Percentiles rank a stretch among this genome's conserved stretches.
phyloP scores from a whole-genome alignment of 139 green algal species.

The Asterochloris sp. region DNA sequence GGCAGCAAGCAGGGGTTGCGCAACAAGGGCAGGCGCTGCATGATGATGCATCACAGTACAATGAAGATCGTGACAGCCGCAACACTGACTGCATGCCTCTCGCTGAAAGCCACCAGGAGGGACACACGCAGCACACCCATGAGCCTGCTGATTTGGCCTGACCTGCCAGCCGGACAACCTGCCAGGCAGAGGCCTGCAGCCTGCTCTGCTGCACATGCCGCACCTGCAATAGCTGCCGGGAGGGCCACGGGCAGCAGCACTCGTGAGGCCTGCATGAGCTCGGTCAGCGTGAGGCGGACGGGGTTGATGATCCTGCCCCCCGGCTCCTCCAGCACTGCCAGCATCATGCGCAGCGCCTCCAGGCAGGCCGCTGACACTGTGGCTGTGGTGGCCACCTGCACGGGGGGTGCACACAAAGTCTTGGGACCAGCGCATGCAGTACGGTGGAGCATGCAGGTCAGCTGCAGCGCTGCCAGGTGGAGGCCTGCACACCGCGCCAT shows the following conservation, averaged over 20 bases:
- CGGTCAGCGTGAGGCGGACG: constrained; percentile 25
- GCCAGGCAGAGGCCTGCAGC: not conserved
- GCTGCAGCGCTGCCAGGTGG: too few species aligned
- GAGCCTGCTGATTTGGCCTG: not conserved
- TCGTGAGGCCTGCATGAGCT: constrained; percentile 20
- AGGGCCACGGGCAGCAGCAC: constrained; percentile 20
- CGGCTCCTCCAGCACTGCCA: constrained; percentile 69
- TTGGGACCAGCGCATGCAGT: too few species aligned
- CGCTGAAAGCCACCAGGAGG: not conserved
- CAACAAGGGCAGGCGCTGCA: too few species aligned
- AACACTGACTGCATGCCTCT: not conserved
- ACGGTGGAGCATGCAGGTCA: too few species aligned
- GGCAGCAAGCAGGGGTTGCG: too few species aligned
- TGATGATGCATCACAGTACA: not conserved
- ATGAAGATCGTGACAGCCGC: not conserved
- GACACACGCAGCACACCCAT: not conserved
- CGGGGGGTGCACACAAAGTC: not conserved
- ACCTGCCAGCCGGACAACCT: not conserved
- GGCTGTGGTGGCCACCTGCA: constrained; percentile 79
- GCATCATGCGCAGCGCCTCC: constrained; percentile 76
- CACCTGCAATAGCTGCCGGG: constrained; percentile 19
- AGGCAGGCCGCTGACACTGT: constrained; percentile 86
- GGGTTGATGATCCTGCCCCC: constrained; percentile 50
- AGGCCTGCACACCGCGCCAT: too few species aligned
- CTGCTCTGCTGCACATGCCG: not conserved